These are phyloP conservation scores for Metschnikowia henanensis DNA, from an alignment of 805 yeast genomes.

Conservation along the genomic window DNA sequence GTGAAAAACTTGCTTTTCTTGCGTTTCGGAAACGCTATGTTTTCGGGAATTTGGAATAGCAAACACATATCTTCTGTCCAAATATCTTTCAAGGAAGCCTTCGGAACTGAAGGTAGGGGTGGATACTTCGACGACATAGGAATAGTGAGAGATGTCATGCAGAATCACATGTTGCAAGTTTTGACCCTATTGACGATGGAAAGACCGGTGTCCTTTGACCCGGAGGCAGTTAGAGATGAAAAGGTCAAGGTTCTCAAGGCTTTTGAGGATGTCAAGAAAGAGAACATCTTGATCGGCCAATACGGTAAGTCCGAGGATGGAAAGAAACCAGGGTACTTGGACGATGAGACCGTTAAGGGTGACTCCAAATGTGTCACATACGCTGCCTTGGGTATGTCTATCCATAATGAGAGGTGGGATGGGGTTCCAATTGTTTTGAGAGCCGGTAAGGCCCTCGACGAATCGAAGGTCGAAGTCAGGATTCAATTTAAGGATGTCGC, in stretches of 20 bases:
- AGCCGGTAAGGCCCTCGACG: slow-evolving; percentile 98
- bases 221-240: slow-evolving; percentile 94
- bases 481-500: slow-evolving; percentile 88
- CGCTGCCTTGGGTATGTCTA: slow-evolving; percentile 79
- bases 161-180: slow-evolving; percentile 93
- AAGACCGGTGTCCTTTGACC: slow-evolving; percentile 86
- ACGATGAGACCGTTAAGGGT: slow-evolving; percentile 84
- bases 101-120: slow-evolving; percentile 98
- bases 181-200: slow-evolving; percentile 93
- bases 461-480: slow-evolving; percentile 92
- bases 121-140: slow-evolving; percentile 97
- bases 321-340: slow-evolving; percentile 83
- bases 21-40: slow-evolving; percentile 87
- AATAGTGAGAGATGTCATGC: slow-evolving; percentile 97
- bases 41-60: slow-evolving; percentile 88
- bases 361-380: slow-evolving; percentile 88
- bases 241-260: slow-evolving; percentile 91
- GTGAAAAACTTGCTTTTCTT: slow-evolving; percentile 89
- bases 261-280: slow-evolving; percentile 60
- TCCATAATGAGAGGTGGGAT: slow-evolving; percentile 95
- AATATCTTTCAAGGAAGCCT: slow-evolving; percentile 94
- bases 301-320: slow-evolving; percentile 86
- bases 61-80: slow-evolving; percentile 78
- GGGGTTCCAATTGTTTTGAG: slow-evolving; percentile 95
- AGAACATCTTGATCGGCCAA: slow-evolving; percentile 83